A percentile compares a stretch with the other conserved stretches of the same genome.
These are phyloP conservation scores for Flaveria trinervia DNA, from an alignment of 129 eudicot species.

Conservation along the genomic window DNA sequence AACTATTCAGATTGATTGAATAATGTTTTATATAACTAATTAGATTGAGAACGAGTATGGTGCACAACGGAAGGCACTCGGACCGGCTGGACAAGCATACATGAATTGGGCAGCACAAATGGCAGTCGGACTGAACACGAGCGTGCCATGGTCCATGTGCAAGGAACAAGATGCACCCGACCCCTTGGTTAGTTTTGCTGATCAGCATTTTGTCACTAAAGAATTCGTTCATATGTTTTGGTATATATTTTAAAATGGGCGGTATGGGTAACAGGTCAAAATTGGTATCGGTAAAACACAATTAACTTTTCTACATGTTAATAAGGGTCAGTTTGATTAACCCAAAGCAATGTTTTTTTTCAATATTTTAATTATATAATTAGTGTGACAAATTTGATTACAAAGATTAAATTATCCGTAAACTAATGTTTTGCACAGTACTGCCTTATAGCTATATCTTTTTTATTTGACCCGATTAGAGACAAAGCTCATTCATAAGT, in stretches of 20 bases:
- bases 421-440: background rate
- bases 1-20: background rate
- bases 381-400: background rate
- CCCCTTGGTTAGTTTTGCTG: conserved; percentile 55
- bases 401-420: background rate
- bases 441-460: background rate
- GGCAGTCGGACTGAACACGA: conserved; percentile 80
- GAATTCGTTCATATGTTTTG: background rate
- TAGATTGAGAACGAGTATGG: conserved; percentile 98
- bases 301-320: background rate
- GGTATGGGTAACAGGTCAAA: background rate
- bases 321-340: background rate
- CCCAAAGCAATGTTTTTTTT: background rate
- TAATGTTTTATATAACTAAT: background rate
- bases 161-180: conserved; percentile 94
- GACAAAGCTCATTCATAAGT: background rate
- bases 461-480: background rate
- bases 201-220: background rate
- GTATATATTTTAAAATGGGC: too few relatives aligned
- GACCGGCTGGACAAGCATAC: conserved; percentile 72
- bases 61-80: conserved; percentile 48
- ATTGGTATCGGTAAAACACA: background rate
- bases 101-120: conserved; percentile 90
- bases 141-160: conserved; percentile 98
- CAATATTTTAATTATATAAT: background rate